Percentiles rank a stretch among this genome's conserved stretches.
Evolutionary conservation across 495 filamentous ascomycete species (phyloP).

Genomic region (Filosporella fistucella): DNA sequence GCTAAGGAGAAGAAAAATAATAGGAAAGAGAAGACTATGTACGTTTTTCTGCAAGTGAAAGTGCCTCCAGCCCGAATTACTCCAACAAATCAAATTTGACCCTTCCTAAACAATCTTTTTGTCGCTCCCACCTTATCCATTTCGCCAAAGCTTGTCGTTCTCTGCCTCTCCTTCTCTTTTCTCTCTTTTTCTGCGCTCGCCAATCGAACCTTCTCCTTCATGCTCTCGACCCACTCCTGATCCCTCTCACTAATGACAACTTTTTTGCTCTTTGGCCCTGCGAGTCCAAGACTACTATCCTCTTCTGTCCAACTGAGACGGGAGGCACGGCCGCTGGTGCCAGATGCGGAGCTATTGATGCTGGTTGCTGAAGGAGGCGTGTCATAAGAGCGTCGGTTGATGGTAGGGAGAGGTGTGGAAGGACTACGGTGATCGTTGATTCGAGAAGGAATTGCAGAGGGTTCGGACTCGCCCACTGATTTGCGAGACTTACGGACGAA

Average conservation of each 20-base stretch:
- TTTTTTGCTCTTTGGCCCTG: constrained; percentile 55
- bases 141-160: constrained; percentile 46
- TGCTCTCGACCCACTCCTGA: constrained; percentile 66
- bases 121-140: constrained; percentile 51
- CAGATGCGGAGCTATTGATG: constrained; percentile 22
- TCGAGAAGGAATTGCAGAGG: not conserved
- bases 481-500: constrained; percentile 44
- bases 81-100: no score
- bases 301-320: constrained; percentile 49
- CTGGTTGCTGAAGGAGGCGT: constrained; percentile 27
- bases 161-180: constrained; percentile 10
- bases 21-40: no score
- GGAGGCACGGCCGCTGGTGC: constrained; percentile 39
- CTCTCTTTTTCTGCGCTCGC: constrained; percentile 41
- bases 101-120: constrained; percentile 51
- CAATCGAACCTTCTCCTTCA: constrained; percentile 60
- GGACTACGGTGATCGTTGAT: constrained; percentile 4
- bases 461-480: constrained; percentile 24
- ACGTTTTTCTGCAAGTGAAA: no score
- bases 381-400: constrained; percentile 13
- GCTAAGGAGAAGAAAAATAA: no score
- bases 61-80: no score
- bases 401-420: constrained; percentile 12
- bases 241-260: constrained; percentile 59
- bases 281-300: constrained; percentile 53